A percentile compares a stretch with the other conserved stretches of the same genome.
Evolutionary conservation across 176 grass and related monocot genomes (phyloP).

Genomic region (Canna indica): DNA sequence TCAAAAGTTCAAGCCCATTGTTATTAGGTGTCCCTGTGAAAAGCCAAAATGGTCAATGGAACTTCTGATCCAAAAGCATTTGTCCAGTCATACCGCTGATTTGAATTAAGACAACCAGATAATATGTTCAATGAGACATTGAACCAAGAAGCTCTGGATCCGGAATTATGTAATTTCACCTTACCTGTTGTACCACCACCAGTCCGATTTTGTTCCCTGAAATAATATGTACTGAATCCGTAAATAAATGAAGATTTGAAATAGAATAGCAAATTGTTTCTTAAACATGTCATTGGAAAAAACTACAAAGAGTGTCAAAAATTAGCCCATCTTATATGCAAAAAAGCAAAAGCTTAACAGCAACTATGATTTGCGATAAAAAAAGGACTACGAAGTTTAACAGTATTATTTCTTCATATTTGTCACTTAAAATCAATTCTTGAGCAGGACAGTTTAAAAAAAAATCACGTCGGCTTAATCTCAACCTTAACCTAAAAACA

Average conservation of each 20-base stretch:
- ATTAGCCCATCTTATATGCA: not conserved
- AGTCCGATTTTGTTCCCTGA: constrained; percentile 57
- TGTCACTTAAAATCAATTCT: not conserved
- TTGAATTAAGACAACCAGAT: not conserved
- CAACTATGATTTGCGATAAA: too few species aligned
- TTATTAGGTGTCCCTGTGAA: not conserved
- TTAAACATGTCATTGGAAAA: too few species aligned
- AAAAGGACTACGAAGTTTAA: too few species aligned
- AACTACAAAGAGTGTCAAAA: not conserved
- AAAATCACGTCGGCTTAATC: not conserved
- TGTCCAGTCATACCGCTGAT: not conserved
- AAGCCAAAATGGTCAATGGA: not conserved
- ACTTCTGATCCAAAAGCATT: not conserved
- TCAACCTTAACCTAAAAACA: not conserved
- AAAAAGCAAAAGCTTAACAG: not conserved
- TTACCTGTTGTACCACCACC: constrained; percentile 33
- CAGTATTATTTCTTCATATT: not conserved
- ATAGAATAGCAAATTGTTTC: too few species aligned
- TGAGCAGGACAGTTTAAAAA: not conserved
- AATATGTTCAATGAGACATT: not conserved
- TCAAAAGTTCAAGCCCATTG: constrained; percentile 48
- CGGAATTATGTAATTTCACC: not conserved
- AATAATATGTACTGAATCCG: constrained; percentile 27
- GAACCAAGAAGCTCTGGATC: too few species aligned
- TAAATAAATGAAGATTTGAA: constrained; percentile 1